Base-by-base conservation (phyloP, 2,329 filamentous ascomycete genomes). In the Exophiala xenobiotica region DNA sequence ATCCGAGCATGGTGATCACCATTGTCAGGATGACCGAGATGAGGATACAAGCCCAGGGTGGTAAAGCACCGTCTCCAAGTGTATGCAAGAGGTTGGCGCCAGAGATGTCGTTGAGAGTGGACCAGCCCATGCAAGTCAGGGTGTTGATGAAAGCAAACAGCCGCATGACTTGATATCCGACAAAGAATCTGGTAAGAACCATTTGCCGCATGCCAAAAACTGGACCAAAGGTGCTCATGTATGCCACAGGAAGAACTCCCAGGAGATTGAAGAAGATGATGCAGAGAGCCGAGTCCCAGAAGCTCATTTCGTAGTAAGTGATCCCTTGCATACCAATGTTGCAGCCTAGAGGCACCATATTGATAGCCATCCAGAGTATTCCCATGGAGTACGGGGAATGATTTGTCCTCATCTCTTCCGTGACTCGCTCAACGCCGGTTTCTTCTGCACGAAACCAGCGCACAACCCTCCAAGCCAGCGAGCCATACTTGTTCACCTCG, bases 101-200 rank as follows among this genome's bases (percentile, higher is more conserved):
- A 12, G 92, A 87, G 56, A 93, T 90, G 48, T 82, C 80, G 64
- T 93, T 92, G 59, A 90, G 83, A 0, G 84, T 78, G 3, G 84
- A 85, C 83, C 88, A 92, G 43, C 88, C 88, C 4, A 90, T 67
- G 29, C 49, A 56, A 12, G 56, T 50, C n/a, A 58, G 49, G 19
- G 35, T 46, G 26, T 56, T 56, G 43, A 58, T 63, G 83, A 88
- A 8, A 6, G 56, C 49, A 16, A 40, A 16, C 3, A 24, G 12
- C 6, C 9, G 19, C 20, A 40, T 12, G 12, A 40, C 38, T 40
- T 24, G 29, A 40, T n/a, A 40, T 7, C 87, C 87, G 65, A 90
- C 90, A 70, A 78, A 90, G 70, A 86, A 90, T 27, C 87, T 77
- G 8, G 85, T 83, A n/a, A 91, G 75, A 1, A 90, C 85, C 83